Evolutionary conservation across 768 basidiomycete genomes (phyloP).

Genomic region (Roridomyces roridus): DNA sequence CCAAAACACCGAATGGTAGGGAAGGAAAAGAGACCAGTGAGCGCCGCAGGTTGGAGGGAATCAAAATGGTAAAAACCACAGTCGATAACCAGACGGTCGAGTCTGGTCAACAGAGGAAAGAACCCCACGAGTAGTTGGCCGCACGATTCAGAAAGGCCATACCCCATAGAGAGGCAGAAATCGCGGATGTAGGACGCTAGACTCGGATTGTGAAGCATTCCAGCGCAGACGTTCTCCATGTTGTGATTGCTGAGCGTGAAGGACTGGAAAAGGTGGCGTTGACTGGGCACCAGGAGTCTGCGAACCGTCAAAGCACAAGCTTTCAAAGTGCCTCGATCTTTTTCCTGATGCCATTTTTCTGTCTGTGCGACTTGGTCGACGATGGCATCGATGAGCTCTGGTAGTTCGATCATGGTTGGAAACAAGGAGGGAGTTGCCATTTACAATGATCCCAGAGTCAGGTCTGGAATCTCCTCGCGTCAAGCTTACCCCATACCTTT

Average conservation of each 20-base stretch:
- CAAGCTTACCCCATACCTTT: slow-evolving; percentile 46
- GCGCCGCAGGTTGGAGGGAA: too few relatives aligned
- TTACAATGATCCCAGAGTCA: slow-evolving; percentile 29
- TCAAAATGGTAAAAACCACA: too few relatives aligned
- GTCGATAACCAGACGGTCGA: too few relatives aligned
- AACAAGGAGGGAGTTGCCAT: too few relatives aligned
- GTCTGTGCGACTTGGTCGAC: background rate
- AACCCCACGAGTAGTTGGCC: too few relatives aligned
- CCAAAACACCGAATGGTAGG: too few relatives aligned
- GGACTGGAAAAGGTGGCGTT: background rate
- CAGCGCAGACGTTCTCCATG: background rate
- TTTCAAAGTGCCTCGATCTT: background rate
- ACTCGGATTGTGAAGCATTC: background rate
- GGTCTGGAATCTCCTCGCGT: slow-evolving; percentile 43
- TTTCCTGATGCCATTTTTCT: background rate
- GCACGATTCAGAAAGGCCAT: background rate
- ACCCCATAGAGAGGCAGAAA: background rate
- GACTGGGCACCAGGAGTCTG: background rate
- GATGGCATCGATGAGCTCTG: background rate
- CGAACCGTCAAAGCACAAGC: background rate
- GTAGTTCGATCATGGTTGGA: background rate
- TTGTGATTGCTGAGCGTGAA: background rate
- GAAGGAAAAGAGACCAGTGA: too few relatives aligned
- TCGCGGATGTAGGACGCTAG: background rate
- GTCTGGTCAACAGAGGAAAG: too few relatives aligned